Base-by-base conservation (phyloP, 78 protist species). In the Isochrysis galbana region DNA sequence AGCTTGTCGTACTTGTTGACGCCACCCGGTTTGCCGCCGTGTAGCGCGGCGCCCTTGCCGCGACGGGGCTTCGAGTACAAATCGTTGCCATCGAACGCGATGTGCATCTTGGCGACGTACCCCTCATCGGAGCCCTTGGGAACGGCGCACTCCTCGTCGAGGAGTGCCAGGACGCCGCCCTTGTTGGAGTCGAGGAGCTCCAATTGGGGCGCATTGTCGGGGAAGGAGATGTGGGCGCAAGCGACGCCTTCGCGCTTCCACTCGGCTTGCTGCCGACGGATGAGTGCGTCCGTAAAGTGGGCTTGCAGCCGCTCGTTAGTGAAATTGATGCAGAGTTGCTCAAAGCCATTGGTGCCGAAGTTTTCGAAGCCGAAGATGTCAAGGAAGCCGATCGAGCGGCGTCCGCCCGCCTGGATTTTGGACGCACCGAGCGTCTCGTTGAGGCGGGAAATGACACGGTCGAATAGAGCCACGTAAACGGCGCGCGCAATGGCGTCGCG, bases 311-410 rank as follows among this genome's bases (percentile, higher is more conserved):
- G 95, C 94, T 98, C 99, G 95, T 98, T 98, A 70, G 97, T 97
- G 87, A 91, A 96, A 96, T 98, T 98, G 95, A 96, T 96, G 96
- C 98, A 97, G 39, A 98, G 84, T 44, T 94, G 91, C 88, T 90
- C 94, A 2, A 94, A n/a, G 25, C 80, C 86, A 46, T 93, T 82
- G 29, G 3, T 34, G 10, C 36, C 48, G 93, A 97, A 97, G 44
- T 91, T 90, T 93, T 98, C 99, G n/a, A 98, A 98, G 23, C 99
- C 99, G 51, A 96, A 98, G 67, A 98, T 98, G 88, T 98, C 99
- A 42, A 98, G 96, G 11, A 98, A 51, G 61, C 99, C 98, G 87
- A 98, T 94, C 83, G 3, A 72, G 44, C 42, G 82, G 23, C 82
- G 44, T 32, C 36, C 74, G 36, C 7, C 4, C 32, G 74, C 36